phyloP scores from a whole-genome alignment of 164 flowering plant species.

The Nymphaea colorata region DNA sequence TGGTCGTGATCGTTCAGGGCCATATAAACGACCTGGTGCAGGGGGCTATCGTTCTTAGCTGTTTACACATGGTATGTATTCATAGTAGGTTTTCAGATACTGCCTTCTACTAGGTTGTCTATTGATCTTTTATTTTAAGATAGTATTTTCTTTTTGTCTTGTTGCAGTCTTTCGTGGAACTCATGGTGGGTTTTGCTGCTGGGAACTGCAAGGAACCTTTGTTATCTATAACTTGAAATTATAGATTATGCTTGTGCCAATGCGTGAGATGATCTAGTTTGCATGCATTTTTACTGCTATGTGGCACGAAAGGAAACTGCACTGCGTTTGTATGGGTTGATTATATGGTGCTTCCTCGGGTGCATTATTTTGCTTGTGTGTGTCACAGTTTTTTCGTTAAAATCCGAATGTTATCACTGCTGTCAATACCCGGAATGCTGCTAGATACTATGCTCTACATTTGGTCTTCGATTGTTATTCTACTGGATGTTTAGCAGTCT shows the following conservation, averaged over 20 bases:
- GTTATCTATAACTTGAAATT: not conserved
- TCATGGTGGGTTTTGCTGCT: slow-evolving; percentile 34
- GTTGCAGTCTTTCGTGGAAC: slow-evolving; percentile 23
- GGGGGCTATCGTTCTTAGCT: slow-evolving; percentile 35
- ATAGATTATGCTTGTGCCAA: not conserved
- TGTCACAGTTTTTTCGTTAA: not conserved
- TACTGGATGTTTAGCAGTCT: not conserved
- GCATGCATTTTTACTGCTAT: not conserved
- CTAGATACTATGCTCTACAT: not conserved
- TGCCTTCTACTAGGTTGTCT: not conserved
- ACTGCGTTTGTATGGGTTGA: not conserved
- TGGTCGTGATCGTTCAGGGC: slow-evolving; percentile 86
- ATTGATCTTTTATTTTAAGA: not conserved
- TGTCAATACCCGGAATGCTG: not conserved
- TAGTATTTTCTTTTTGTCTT: not conserved
- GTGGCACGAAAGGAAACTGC: not conserved
- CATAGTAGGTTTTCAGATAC: not conserved
- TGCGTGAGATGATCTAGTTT: not conserved
- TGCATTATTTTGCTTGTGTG: not conserved
- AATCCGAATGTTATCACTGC: not conserved
- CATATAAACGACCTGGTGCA: slow-evolving; percentile 68
- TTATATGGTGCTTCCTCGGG: not conserved
- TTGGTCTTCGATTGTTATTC: not conserved
- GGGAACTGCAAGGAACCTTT: slow-evolving; percentile 19
- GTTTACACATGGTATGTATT: not conserved